Percentiles rank a stretch among this genome's conserved stretches.
Evolutionary conservation across 176 grass and related monocot genomes (phyloP).

Genomic region (Oryza meridionalis): DNA sequence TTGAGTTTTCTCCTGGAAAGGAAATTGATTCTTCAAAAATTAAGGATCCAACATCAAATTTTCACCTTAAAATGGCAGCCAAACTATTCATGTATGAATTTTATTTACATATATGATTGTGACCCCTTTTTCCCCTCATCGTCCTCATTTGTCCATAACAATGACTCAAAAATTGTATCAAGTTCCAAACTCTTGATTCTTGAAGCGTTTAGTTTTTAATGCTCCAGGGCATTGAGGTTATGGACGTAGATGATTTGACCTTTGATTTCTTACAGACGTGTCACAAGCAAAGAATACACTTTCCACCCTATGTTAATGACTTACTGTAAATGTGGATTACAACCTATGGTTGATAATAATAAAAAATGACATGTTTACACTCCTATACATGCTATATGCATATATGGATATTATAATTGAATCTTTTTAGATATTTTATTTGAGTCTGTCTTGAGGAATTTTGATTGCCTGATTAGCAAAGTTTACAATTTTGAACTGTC

Average conservation of each 20-base stretch:
- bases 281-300: conserved; percentile 11
- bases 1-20: conserved; percentile 92
- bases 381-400: neutral
- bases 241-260: neutral
- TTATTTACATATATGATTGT: conserved; percentile 15
- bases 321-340: neutral
- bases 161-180: neutral
- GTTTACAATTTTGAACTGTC: conserved; percentile 23
- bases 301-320: neutral
- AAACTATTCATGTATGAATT: conserved; percentile 83
- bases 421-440: conserved; percentile 1
- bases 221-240: neutral
- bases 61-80: conserved; percentile 87
- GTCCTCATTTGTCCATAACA: conserved; percentile 3
- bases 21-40: conserved; percentile 87
- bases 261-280: conserved; percentile 3
- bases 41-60: conserved; percentile 76
- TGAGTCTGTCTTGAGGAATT: neutral
- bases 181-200: conserved; percentile 16
- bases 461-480: neutral
- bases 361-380: conserved; percentile 26
- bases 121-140: neutral
- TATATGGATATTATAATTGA: conserved; percentile 20
- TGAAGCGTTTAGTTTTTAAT: conserved; percentile 1
- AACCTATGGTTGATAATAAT: neutral